These are phyloP conservation scores for Trametes cinnabarina DNA, from an alignment of 768 basidiomycete species.

Conservation along the genomic window DNA sequence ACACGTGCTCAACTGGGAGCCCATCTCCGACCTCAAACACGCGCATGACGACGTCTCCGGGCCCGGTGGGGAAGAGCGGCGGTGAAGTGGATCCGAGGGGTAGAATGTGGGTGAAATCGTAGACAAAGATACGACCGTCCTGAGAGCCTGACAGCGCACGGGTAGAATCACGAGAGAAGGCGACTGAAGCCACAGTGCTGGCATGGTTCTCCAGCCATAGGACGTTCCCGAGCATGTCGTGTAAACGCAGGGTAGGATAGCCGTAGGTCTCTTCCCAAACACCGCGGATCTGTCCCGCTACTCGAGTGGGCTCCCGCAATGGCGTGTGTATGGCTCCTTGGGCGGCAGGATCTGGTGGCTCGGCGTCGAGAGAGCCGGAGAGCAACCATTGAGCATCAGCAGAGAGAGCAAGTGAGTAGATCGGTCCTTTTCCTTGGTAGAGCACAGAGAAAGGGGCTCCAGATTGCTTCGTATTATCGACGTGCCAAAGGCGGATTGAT, in stretches of 20 bases:
- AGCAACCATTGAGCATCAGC: not conserved
- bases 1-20: not conserved
- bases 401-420: not conserved
- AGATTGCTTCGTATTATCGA: not conserved
- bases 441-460: not conserved
- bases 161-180: not conserved
- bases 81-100: not conserved
- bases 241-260: not conserved
- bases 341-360: too few relatives aligned
- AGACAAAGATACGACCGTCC: not conserved
- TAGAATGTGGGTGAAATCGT: not conserved
- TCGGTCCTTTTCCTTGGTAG: not conserved
- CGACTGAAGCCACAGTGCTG: too few relatives aligned
- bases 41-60: not conserved
- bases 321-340: not conserved
- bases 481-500: constrained; percentile 23
- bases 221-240: not conserved
- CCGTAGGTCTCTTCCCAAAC: not conserved
- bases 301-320: not conserved
- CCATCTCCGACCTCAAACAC: not conserved
- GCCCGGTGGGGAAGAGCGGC: not conserved
- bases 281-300: not conserved
- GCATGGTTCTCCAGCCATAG: not conserved
- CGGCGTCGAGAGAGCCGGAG: not conserved
- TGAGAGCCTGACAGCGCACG: not conserved